Conservation (phyloP, 768 basidiomycete genomes). For the Trametes coccinea region DNA sequence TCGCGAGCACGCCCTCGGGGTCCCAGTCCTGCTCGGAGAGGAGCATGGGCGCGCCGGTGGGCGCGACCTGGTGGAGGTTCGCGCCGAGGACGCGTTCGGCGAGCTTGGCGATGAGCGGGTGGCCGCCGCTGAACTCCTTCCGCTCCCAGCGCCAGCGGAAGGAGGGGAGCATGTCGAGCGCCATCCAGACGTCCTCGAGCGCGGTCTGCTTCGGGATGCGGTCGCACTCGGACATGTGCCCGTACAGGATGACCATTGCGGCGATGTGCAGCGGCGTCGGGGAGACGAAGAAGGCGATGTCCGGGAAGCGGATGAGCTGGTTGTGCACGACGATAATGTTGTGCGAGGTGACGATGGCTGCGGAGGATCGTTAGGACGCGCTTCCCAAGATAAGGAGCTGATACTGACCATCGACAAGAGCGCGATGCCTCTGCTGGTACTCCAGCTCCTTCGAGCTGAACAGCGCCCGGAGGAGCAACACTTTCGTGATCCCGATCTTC, state of each 20-base stretch:
- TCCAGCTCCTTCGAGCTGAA: constrained; percentile 76
- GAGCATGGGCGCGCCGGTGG: constrained; percentile 38
- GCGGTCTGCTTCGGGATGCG: constrained; percentile 63
- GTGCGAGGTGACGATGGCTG: constrained; percentile 84
- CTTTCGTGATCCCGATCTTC: constrained; percentile 80
- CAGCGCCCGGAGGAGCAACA: constrained; percentile 73
- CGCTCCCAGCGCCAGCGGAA: constrained; percentile 94
- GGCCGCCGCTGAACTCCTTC: constrained; percentile 75
- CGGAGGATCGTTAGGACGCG: constrained; percentile 1
- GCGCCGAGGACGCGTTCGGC: constrained; percentile 80
- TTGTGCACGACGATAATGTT: constrained; percentile 86
- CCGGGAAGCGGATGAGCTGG: constrained; percentile 80
- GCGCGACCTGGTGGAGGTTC: constrained; percentile 61
- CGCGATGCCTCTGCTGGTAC: constrained; percentile 64
- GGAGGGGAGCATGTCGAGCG: constrained; percentile 83
- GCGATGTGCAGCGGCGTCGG: constrained; percentile 88
- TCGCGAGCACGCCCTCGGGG: constrained; percentile 34
- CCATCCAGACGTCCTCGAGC: constrained; percentile 82
- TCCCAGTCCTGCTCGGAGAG: constrained; percentile 50
- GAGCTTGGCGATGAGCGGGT: constrained; percentile 81
- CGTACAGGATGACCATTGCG: constrained; percentile 89
- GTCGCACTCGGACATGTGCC: constrained; percentile 79
- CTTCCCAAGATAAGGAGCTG: neutral
- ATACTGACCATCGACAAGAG: constrained; percentile 72
- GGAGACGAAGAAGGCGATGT: constrained; percentile 86